phyloP scores from a whole-genome alignment of 2,329 filamentous ascomycete species.

The Colletotrichum graminicola region DNA sequence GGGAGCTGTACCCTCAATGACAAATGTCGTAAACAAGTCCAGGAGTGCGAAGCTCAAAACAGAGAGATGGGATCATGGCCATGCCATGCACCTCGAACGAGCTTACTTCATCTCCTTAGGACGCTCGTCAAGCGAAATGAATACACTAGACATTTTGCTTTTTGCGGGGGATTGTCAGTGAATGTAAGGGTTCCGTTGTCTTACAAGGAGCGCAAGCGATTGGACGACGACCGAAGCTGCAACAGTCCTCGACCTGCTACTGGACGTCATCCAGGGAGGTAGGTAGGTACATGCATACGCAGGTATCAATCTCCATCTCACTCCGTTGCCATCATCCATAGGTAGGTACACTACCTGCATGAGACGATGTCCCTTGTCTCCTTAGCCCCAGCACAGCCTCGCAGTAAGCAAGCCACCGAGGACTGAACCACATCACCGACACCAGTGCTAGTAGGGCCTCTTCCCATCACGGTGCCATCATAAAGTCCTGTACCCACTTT shows the following conservation, averaged over 20 bases:
- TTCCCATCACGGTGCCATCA: slow-evolving; percentile 31
- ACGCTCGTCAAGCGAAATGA: slow-evolving; percentile 8
- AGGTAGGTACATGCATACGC: neutral
- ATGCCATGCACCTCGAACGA: slow-evolving; percentile 29
- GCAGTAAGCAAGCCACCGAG: slow-evolving; percentile 40
- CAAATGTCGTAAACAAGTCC: slow-evolving; percentile 11
- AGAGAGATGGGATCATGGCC: slow-evolving; percentile 1
- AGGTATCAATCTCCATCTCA: neutral
- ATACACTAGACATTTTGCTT: slow-evolving; percentile 8
- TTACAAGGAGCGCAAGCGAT: slow-evolving; percentile 41
- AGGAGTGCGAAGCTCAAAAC: slow-evolving; percentile 6
- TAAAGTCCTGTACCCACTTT: slow-evolving; percentile 28
- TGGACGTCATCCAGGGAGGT: slow-evolving; percentile 16
- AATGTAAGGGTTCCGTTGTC: slow-evolving; percentile 33
- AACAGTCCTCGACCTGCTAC: slow-evolving; percentile 22
- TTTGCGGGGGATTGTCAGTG: slow-evolving; percentile 37
- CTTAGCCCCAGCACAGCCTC: slow-evolving; percentile 41
- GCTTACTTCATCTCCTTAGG: slow-evolving; percentile 12
- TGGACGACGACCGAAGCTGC: slow-evolving; percentile 39
- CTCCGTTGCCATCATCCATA: neutral
- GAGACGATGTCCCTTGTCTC: slow-evolving; percentile 26
- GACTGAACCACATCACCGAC: slow-evolving; percentile 39
- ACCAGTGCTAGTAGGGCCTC: slow-evolving; percentile 15
- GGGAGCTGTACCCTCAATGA: slow-evolving; percentile 14
- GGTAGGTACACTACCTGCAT: slow-evolving; percentile 12